Conservation (phyloP, 805 yeast genomes). For the Kodamaea fukazawae region DNA sequence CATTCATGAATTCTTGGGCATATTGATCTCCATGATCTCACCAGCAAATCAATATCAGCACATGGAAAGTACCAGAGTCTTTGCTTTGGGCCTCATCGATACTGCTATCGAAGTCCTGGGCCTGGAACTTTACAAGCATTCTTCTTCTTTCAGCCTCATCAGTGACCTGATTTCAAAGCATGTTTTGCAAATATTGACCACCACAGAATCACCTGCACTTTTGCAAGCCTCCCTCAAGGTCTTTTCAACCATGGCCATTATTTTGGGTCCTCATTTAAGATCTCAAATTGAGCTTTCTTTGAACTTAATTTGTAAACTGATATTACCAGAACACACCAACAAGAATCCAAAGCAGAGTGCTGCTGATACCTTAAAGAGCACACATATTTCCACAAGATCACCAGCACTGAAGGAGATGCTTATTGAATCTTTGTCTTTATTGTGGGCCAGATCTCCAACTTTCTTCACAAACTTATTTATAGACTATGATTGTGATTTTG, state of each 20-base stretch:
- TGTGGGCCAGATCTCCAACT: conserved; percentile 78
- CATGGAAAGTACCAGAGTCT: conserved; percentile 80
- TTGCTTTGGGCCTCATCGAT: conserved; percentile 73
- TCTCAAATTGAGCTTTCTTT: conserved; percentile 78
- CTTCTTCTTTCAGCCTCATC: conserved; percentile 62
- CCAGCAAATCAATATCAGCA: conserved; percentile 82
- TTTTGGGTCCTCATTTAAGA: conserved; percentile 63
- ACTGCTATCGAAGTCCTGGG: conserved; percentile 85
- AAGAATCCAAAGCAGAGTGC: conserved; percentile 6
- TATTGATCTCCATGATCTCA: conserved; percentile 74
- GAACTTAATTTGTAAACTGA: conserved; percentile 58
- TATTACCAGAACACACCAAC: conserved; percentile 36
- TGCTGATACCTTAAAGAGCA: conserved; percentile 22
- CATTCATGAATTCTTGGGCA: conserved; percentile 71
- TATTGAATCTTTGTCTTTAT: conserved; percentile 76
- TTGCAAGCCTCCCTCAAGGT: conserved; percentile 74
- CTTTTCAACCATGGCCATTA: conserved; percentile 67
- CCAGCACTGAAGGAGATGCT: conserved; percentile 68
- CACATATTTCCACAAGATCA: conserved; percentile 18
- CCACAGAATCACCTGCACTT: conserved; percentile 66
- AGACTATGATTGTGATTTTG: conserved; percentile 88
- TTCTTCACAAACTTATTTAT: conserved; percentile 76
- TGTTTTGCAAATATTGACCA: conserved; percentile 74
- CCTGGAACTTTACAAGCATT: conserved; percentile 52
- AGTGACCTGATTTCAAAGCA: conserved; percentile 85